Evolutionary conservation across 2,329 filamentous ascomycete genomes (phyloP), one percentile per base, ranked within the genome.

Genomic region (Furcasterigmium sp.): DNA sequence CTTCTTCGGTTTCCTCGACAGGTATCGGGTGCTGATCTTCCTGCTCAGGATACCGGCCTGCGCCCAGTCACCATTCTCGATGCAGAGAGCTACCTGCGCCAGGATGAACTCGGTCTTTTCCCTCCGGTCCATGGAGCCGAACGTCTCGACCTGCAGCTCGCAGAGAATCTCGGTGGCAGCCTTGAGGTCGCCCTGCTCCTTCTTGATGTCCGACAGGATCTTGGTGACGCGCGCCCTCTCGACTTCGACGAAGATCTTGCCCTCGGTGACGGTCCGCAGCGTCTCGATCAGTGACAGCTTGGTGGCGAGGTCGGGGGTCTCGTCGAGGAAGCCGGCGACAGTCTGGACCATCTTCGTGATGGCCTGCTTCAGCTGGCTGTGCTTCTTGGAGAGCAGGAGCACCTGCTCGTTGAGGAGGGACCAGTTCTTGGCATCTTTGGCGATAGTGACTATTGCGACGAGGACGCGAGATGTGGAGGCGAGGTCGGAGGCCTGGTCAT

Each of bases 21-120:
- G 86, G 68, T 95, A 98, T 59, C 81, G 80, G 53, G 90, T 96
- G 79, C 89, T 93, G 68, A 98, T 95, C 80, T 98, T 98, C 63
- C 93, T 86, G 64, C 85, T 89, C 41, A 98, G 75, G 56, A 98
- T 96, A 40, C 84, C 83, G 23, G 91, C 93, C 64, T 98, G 94
- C 56, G 85, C 94, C 91, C 91, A 98, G 64, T 98, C 93, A 45
- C 84, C 87, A 58, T 84, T 91, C 68, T 96, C 86, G 63, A 98
- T 97, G 71, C 93, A 98, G 41, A 98, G 78, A 26, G 83, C 79
- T 32, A 97, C 91, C 68, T 98, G 93, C 49, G 94, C 87, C 42
- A 98, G 75, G 59, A 98, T 98, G 63, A 98, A 98, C 60, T 97
- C 93, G 5, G 91, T 96, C 84, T 98, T 98, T 66, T 98, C 93